These are phyloP conservation scores for Diaporthe sp. DNA, from an alignment of 2,329 filamentous ascomycete species.

Conservation along the genomic window DNA sequence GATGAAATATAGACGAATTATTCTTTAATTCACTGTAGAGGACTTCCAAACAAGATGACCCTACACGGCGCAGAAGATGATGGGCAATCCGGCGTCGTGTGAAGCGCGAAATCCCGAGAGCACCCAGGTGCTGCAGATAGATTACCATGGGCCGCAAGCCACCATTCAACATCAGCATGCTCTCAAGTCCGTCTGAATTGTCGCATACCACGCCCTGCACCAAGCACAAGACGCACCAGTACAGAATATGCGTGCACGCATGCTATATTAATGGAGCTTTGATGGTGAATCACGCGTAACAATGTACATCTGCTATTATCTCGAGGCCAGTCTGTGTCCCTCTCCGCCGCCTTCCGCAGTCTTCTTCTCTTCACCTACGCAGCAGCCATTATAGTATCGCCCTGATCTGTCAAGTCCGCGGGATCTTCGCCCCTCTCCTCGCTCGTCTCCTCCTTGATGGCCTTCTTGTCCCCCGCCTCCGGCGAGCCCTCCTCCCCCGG, in stretches of 20 bases:
- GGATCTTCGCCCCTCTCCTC: conserved; percentile 47
- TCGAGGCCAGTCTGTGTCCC: not conserved
- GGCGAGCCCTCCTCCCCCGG: conserved; percentile 51
- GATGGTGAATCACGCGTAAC: not conserved
- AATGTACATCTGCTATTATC: not conserved
- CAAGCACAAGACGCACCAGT: not conserved
- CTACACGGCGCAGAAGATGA: not conserved
- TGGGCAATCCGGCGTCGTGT: too few relatives aligned
- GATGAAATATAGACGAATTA: not conserved
- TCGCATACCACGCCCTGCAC: not conserved
- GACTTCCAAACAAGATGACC: not conserved
- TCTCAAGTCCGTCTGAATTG: not conserved
- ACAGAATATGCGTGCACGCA: not conserved
- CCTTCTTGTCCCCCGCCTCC: conserved; percentile 49
- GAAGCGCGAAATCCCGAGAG: not conserved
- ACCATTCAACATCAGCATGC: not conserved
- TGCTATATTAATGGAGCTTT: not conserved
- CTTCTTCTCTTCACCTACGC: not conserved
- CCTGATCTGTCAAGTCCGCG: conserved; percentile 38
- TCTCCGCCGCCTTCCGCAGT: not conserved
- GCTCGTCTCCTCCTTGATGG: conserved; percentile 48
- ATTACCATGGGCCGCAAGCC: too few relatives aligned
- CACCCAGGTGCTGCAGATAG: too few relatives aligned
- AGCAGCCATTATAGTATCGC: conserved; percentile 41
- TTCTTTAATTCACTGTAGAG: not conserved